Base-by-base conservation (phyloP, 192 early-diverging fungal species). In the Linnemannia schmuckeri region DNA sequence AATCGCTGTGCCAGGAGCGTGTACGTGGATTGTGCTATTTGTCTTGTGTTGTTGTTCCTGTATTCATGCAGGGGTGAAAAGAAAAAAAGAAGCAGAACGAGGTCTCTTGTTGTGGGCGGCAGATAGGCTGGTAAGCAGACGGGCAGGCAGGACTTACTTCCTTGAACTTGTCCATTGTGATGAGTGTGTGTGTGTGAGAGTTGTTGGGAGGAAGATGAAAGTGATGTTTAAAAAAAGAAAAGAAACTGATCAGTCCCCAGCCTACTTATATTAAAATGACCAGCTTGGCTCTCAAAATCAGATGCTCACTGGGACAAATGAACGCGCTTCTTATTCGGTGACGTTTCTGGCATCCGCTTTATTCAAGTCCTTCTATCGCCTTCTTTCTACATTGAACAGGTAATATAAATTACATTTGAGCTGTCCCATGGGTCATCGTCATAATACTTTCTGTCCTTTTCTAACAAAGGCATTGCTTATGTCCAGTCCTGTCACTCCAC, bases 141-240 rank as follows among this genome's bases (percentile, higher is more conserved):
- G 22, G 27, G 41, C 20, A 44, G n/a, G 18, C 49, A 52, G 5
- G 49, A 81, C 91, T 86, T 92, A 92, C 91, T 84, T 91, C 90
- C 82, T 91, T 89, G 82, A 90, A 85, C 71, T 92, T 90, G 37
- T 91, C 91, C 90, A 92, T 91, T 76, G 27, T 85, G 70, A 46
- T 74, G 55, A 55, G 18, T 73, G 75, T 72, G 70, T 72, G 30
- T 75, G 70, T 44, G 63, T 78, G 78, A 55, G 70, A 41, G 37
- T 47, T 55, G 33, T 7, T 33, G 54, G n/a, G 69, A 40, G 75
- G 77, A 69, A 66, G 75, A 73, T 41, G 78, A 86, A 46, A 46
- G 44, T 46, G 61, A 47, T 78, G 46, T 27, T 54, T 44, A 74
- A 82, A 72, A 71, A 74, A 44, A 38, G 35, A 75, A 70, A 75